Conservation (phyloP, 208 protist genomes). For the Leishmania braziliensis region DNA sequence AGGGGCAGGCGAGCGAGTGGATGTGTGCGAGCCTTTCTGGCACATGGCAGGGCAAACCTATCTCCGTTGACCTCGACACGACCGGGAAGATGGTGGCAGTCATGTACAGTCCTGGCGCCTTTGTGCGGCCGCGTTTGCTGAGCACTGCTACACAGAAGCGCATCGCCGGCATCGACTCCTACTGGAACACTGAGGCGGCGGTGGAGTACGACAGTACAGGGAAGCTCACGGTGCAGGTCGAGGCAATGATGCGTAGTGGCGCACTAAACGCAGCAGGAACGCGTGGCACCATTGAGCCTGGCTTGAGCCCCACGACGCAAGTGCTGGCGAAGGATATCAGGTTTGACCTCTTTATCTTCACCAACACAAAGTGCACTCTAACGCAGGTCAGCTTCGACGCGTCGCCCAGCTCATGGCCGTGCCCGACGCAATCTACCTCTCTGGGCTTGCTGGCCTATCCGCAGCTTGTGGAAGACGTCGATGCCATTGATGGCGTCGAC, state of each 20-base stretch:
- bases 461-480: slow-evolving; percentile 53
- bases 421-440: slow-evolving; percentile 71
- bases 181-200: slow-evolving; percentile 84
- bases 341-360: slow-evolving; percentile 87
- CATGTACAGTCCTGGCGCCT: slow-evolving; percentile 69
- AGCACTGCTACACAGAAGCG: slow-evolving; percentile 58
- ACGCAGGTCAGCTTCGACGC: slow-evolving; percentile 68
- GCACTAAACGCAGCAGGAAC: background rate
- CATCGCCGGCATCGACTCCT: slow-evolving; percentile 76
- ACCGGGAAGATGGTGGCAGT: slow-evolving; percentile 65
- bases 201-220: slow-evolving; percentile 70
- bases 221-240: slow-evolving; percentile 63
- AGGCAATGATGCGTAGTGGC: slow-evolving; percentile 76
- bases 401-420: slow-evolving; percentile 66
- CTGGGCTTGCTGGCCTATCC: slow-evolving; percentile 72
- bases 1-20: slow-evolving; percentile 58
- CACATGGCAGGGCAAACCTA: slow-evolving; percentile 54
- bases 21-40: slow-evolving; percentile 60
- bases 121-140: slow-evolving; percentile 65
- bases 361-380: slow-evolving; percentile 64
- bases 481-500: slow-evolving; percentile 33
- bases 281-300: background rate
- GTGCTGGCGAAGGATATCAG: slow-evolving; percentile 59
- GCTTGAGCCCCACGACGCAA: slow-evolving; percentile 27
- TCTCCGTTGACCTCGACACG: slow-evolving; percentile 56